Percentiles rank a stretch among this genome's conserved stretches.
phyloP scores from a whole-genome alignment of 2,329 filamentous ascomycete genomes.

The Colletotrichum salicis region DNA sequence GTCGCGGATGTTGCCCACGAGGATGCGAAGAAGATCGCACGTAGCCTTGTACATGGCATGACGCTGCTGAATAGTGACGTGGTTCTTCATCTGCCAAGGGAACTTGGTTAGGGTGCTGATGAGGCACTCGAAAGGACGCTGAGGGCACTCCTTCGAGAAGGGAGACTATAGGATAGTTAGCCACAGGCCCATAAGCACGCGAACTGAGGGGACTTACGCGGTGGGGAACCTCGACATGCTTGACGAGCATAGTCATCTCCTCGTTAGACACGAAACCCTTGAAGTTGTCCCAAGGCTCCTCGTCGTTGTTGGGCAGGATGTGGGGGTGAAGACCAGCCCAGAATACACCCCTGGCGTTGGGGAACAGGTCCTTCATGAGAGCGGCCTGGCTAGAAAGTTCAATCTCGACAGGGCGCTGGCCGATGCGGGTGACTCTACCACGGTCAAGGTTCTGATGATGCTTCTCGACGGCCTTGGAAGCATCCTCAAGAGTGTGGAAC shows the following conservation, averaged over 20 bases:
- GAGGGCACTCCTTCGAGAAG: conserved; percentile 69
- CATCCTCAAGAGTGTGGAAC: conserved; percentile 63
- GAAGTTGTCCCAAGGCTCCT: conserved; percentile 63
- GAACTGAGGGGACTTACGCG: conserved; percentile 59
- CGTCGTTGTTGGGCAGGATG: conserved; percentile 46
- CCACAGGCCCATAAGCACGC: neutral
- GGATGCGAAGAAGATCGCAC: conserved; percentile 54
- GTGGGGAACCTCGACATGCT: conserved; percentile 70
- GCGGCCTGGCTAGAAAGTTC: conserved; percentile 65
- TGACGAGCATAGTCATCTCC: conserved; percentile 71
- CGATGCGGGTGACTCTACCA: conserved; percentile 61
- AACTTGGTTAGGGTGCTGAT: conserved; percentile 72
- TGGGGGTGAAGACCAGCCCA: conserved; percentile 63
- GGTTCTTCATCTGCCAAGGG: conserved; percentile 68
- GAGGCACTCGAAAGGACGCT: conserved; percentile 73
- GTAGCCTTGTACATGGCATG: conserved; percentile 63
- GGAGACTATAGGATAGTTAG: conserved; percentile 58
- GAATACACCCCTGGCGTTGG: conserved; percentile 63
- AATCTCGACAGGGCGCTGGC: conserved; percentile 67
- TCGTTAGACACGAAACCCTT: conserved; percentile 70
- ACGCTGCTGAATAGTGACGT: conserved; percentile 69
- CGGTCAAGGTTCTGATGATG: conserved; percentile 52
- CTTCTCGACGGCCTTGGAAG: conserved; percentile 62
- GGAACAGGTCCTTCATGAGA: conserved; percentile 72
- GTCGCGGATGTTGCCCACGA: conserved; percentile 39